Base-by-base conservation (phyloP, 2,329 filamentous ascomycete genomes). In the Penicillium sp. region DNA sequence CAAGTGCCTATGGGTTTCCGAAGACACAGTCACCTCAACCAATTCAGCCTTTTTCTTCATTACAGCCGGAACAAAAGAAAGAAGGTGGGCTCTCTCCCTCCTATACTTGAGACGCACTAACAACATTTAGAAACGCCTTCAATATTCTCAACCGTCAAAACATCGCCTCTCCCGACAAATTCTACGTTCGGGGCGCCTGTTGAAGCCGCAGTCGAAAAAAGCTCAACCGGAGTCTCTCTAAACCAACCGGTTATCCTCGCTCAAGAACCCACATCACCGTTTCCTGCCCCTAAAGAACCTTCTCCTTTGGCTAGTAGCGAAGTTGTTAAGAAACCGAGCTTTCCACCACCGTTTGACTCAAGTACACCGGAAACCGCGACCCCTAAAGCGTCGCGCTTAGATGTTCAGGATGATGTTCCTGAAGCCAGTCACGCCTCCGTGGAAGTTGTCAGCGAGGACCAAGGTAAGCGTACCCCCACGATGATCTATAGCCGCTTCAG, bases 11-110 rank as follows among this genome's bases (percentile, higher is more conserved):
- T 5, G 41, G 48, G 13, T 6, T 35, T 19, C 47, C 45, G 15
- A 47, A 49, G 7, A 48, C 31, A 46, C 55, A 47, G 9, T 41
- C 58, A 13, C 17, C 17, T 19, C 23, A 54, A 35, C 56, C 62
- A 1, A 50, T 63, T 44, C 47, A 57, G n/a, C 49, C 57, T 44
- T 35, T 56, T 30, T 23, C 59, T 23, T 23, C 50, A 7, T 63
- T 61, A n/a, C 31, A 52, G 13, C 13, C 31, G 38, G 53, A 49
- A 23, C 45, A 65, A 45, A 49, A 53, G 7, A 62, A 61, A 29
- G 44, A 65, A 26, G 67, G 67, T 69, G 65, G 23, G 63, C 26
- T 47, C n/a, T 26, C 11, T 47, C 13, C 23, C 7, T 15, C 41
- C 11, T 11, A n/a, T 51, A 19, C n/a, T 7, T 38, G 19, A 11